Evolutionary conservation across 192 early-diverging fungal genomes (phyloP).

Genomic region (Geranomyces michiganensis): DNA sequence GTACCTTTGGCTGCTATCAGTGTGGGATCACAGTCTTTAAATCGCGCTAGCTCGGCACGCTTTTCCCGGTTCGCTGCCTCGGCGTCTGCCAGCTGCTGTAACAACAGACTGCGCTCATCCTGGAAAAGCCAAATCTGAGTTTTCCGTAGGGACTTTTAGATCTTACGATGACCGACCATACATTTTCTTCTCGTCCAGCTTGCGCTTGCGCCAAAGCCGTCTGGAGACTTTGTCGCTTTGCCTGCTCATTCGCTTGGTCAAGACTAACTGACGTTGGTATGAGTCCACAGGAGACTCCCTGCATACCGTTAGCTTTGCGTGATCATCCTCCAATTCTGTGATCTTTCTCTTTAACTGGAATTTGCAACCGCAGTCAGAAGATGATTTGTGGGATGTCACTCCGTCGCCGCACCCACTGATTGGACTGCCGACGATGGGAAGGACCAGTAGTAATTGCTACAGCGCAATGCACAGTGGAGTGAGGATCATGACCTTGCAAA

Average conservation of each 20-base stretch:
- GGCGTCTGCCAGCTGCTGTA: conserved; percentile 56
- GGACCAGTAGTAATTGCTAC: conserved; percentile 87
- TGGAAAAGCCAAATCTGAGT: conserved; percentile 31
- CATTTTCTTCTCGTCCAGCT: conserved; percentile 67
- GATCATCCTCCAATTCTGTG: conserved; percentile 51
- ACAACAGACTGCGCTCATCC: conserved; percentile 60
- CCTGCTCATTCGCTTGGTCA: neutral
- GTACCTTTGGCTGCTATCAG: conserved; percentile 64
- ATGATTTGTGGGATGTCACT: neutral
- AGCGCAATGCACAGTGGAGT: neutral
- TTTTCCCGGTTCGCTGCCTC: conserved; percentile 47
- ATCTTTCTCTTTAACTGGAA: conserved; percentile 55
- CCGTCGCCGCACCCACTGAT: conserved; percentile 54
- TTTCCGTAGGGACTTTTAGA: too few relatives aligned
- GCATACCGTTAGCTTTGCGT: conserved; percentile 37
- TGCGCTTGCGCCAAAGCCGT: conserved; percentile 34
- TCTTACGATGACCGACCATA: conserved; percentile 36
- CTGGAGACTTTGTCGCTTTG: conserved; percentile 37
- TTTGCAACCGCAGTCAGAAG: neutral
- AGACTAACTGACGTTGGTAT: neutral
- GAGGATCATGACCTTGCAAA: neutral
- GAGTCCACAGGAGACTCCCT: neutral
- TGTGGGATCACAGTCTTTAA: conserved; percentile 76
- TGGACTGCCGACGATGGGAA: conserved; percentile 73
- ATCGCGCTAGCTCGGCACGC: conserved; percentile 63